A percentile compares a stretch with the other conserved stretches of the same genome.
phyloP scores from a whole-genome alignment of 768 basidiomycete species.

The Phylloporus sp. region DNA sequence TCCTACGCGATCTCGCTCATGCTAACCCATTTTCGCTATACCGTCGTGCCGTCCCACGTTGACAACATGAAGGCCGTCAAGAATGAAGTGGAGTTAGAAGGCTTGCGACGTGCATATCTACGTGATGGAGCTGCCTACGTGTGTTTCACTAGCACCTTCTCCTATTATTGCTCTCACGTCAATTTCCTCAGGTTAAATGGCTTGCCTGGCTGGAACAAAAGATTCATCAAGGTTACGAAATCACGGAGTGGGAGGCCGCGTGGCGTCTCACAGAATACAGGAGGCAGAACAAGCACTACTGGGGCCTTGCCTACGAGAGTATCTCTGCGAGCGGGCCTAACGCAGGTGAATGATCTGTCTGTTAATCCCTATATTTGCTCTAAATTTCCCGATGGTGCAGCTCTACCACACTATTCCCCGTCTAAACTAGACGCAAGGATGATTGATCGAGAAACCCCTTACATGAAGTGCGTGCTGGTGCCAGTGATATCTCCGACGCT shows the following conservation, averaged over 20 bases:
- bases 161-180: slow-evolving; percentile 8
- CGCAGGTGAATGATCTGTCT: slow-evolving; percentile 46
- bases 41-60: slow-evolving; percentile 63
- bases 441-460: slow-evolving; percentile 78
- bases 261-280: slow-evolving; percentile 78
- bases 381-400: slow-evolving; percentile 31
- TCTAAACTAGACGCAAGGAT: slow-evolving; percentile 60
- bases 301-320: slow-evolving; percentile 85
- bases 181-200: slow-evolving; percentile 56
- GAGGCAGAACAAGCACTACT: slow-evolving; percentile 64
- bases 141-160: slow-evolving; percentile 32
- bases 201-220: slow-evolving; percentile 89
- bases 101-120: slow-evolving; percentile 78
- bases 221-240: slow-evolving; percentile 68
- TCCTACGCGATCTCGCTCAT: slow-evolving; percentile 83
- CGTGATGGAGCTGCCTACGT: slow-evolving; percentile 87
- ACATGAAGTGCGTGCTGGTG: slow-evolving; percentile 68
- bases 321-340: slow-evolving; percentile 90
- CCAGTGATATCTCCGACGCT: slow-evolving; percentile 12
- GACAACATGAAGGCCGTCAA: slow-evolving; percentile 84
- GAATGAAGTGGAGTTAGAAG: slow-evolving; percentile 82
- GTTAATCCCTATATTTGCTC: neutral
- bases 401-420: slow-evolving; percentile 90
- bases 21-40: slow-evolving; percentile 79
- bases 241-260: slow-evolving; percentile 91